Evolutionary conservation across 352 stramenopile genomes (phyloP), one percentile per base, ranked within the genome.

Genomic region (Pythium rhizo-oryzae): DNA sequence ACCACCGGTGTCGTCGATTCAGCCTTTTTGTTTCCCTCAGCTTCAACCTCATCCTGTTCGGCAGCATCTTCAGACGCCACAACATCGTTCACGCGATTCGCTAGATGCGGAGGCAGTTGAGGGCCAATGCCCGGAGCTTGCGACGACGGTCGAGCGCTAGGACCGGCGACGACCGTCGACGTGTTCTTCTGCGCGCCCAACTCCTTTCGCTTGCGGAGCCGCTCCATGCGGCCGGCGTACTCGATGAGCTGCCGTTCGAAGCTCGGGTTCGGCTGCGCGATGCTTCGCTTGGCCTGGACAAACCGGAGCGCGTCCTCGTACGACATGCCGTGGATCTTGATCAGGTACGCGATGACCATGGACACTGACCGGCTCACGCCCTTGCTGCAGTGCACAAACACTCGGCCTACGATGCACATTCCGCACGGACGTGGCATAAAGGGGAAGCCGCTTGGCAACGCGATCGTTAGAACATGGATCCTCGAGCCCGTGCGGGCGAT

Each of bases 381-480:
- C 74, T 96, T 96, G 74, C 93, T 94, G 74, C 92, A 98, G 70
- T 98, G 92, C 59, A 98, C 91, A 35, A 98, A 80, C 43, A 98
- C 91, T 41, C 85, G 80, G 49, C 87, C 85, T 96, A 33, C 28
- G 43, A 56, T 25, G 52, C 37, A 51, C 1, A 19, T 41, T 41
- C 41, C 41, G 18, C 41, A 47, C 21, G 39, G 24, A 56, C 24
- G 15, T 39, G 21, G 21, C 6, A 18, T 24, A 18, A 59, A 24
- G 25, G 19, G 23, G 35, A 35, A 33, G 65, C 57, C 57, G 47
- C 65, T 71, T 71, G 65, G 57, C 47, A 18, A 59, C 23, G 35
- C 25, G 16, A 30, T 46, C 41, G 51, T 65, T 37, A 65, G 58
- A 33, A 33, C 6, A 33, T 6, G 28, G 28, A 37, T 57, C 11